These are phyloP conservation scores for Lentinus tigrinus DNA, from an alignment of 768 basidiomycete genomes.

Conservation along the genomic window DNA sequence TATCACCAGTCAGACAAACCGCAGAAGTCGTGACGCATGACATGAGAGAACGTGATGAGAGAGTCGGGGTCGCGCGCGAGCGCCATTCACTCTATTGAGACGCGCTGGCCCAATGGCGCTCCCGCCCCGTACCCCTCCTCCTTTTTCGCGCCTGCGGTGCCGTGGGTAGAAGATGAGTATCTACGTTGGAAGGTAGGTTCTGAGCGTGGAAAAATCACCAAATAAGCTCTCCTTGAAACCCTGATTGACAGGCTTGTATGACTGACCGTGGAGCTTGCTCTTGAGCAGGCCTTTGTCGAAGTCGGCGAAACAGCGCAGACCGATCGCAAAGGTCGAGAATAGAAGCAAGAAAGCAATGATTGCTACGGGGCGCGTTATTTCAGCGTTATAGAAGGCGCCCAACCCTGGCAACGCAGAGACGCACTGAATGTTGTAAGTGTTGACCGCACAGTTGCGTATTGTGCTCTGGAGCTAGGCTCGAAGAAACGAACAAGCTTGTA, in stretches of 20 bases:
- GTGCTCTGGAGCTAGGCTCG: constrained; percentile 48
- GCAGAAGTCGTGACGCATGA: not conserved
- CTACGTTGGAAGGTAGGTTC: constrained; percentile 49
- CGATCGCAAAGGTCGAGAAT: constrained; percentile 71
- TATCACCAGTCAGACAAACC: not conserved
- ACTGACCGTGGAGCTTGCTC: constrained; percentile 77
- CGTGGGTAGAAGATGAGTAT: constrained; percentile 33
- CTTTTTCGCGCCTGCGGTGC: constrained; percentile 39
- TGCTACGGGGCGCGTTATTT: constrained; percentile 42
- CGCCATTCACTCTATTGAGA: constrained; percentile 69
- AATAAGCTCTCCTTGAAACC: constrained; percentile 30
- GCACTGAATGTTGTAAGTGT: constrained; percentile 81
- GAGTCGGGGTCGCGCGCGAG: not conserved
- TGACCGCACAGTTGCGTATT: constrained; percentile 72
- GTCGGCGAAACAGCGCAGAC: constrained; percentile 76
- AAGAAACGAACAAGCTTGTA: constrained; percentile 88
- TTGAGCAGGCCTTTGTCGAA: constrained; percentile 76
- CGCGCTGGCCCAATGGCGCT: constrained; percentile 55
- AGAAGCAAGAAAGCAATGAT: constrained; percentile 75
- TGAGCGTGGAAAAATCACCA: constrained; percentile 39
- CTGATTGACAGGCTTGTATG: constrained; percentile 32
- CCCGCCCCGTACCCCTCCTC: constrained; percentile 51
- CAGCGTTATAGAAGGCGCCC: not conserved
- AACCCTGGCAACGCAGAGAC: constrained; percentile 24
- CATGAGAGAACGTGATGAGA: constrained; percentile 7